phyloP scores from a whole-genome alignment of 2,329 filamentous ascomycete genomes.

The Fusarium redolens region DNA sequence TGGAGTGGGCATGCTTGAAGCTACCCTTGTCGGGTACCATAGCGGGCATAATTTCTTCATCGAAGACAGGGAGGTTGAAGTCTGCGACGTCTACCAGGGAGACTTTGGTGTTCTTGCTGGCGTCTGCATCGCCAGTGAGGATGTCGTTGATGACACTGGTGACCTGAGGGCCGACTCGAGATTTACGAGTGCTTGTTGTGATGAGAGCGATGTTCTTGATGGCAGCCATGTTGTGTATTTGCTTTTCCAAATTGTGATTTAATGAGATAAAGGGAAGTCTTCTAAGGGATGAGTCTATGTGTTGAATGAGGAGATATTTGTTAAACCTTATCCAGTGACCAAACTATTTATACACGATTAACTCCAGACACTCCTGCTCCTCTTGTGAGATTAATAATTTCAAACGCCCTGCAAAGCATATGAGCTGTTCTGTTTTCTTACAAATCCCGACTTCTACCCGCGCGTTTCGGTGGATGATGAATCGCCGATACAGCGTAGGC shows the following conservation, averaged over 20 bases:
- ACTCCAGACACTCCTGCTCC: rapidly evolving
- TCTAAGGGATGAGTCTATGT: background rate
- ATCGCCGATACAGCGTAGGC: rapidly evolving
- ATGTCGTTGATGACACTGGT: constrained; percentile 10
- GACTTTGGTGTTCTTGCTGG: background rate
- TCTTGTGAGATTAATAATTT: background rate
- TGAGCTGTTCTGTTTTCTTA: background rate
- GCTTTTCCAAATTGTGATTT: rapidly evolving
- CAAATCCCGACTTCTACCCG: background rate
- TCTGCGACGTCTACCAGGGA: constrained; percentile 21
- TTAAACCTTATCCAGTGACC: too few relatives aligned
- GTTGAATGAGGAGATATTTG: background rate
- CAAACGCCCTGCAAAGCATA: background rate
- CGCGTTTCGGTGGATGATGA: background rate
- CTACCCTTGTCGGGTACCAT: constrained; percentile 49
- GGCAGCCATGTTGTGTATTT: background rate
- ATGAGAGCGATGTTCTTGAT: constrained; percentile 28
- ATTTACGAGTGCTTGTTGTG: constrained; percentile 19
- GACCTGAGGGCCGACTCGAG: constrained; percentile 12
- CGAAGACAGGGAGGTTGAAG: constrained; percentile 55
- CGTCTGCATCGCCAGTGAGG: constrained; percentile 5
- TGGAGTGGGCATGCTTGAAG: constrained; percentile 56
- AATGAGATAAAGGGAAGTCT: background rate
- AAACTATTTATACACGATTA: background rate
- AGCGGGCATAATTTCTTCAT: constrained; percentile 56